Base-by-base conservation (phyloP, 2,329 filamentous ascomycete genomes). In the Trichoderma brevicompactum region DNA sequence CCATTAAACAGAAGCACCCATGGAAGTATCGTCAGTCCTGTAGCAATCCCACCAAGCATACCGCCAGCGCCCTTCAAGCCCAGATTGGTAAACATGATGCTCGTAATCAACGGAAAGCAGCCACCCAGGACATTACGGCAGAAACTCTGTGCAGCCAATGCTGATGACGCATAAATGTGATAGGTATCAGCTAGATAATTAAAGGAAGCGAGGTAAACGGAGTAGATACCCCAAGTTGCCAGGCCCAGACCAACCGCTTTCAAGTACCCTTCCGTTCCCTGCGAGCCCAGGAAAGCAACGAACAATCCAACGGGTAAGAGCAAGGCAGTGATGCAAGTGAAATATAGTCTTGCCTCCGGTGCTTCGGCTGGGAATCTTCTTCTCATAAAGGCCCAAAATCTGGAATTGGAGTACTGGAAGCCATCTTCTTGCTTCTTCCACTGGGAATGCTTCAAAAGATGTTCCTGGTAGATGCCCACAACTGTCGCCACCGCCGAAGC, bases 161-260 rank as follows among this genome's bases (percentile, higher is more conserved):
- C 93, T 0, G 91, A 95, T 44, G 89, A 92, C 0, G 94, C 92
- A 72, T 94, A 97, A 2, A 85, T 82, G 73, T 93, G 90, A 76
- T 97, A 97, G 1, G 89, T 89, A 74, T 97, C 94, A 19, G 93
- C 92, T 1, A 97, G 83, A 71, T 96, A 97, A 74, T 97, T 97
- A 80, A 97, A 97, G 0, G 92, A 91, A 2, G 93, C 89, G 1
- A 97, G 83, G 73, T 96, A 96, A 41, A 97, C 87, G 46, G 87
- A 89, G 75, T 92, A 94, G 69, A 97, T 96, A 34, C 94, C 90
- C 81, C 94, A 91, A 0, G 91, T 94, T 0, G 92, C 89, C 66
- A 92, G 85, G 0, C 83, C 86, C 40, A 97, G 82, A 0, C 87
- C 89, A 3, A 94, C 77, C 0, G 76, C 75, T 23, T 73, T 70